These are phyloP conservation scores for Pythium phragmiticola DNA, from an alignment of 352 stramenopile species.

Conservation along the genomic window DNA sequence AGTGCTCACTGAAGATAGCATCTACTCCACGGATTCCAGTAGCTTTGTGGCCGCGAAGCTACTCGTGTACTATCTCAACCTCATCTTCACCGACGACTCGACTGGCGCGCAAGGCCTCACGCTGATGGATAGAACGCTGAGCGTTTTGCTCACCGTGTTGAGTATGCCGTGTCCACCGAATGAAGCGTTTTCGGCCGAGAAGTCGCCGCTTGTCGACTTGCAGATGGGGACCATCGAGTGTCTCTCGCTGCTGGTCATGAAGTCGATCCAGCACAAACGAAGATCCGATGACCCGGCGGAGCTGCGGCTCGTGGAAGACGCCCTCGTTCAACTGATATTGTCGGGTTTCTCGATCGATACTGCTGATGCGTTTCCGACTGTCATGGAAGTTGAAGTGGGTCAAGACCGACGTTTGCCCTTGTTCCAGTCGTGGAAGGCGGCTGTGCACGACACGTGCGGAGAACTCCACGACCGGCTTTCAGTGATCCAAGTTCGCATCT, in stretches of 20 bases:
- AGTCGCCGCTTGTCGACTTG: slow-evolving; percentile 51
- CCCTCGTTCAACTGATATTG: background rate
- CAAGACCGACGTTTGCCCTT: slow-evolving; percentile 2
- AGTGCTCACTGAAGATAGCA: background rate
- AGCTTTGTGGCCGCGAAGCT: slow-evolving; percentile 63
- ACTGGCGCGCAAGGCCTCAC: background rate
- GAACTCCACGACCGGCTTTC: background rate
- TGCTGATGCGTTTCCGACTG: background rate
- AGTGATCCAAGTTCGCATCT: slow-evolving; percentile 46
- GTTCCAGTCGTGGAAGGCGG: slow-evolving; percentile 39
- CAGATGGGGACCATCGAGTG: slow-evolving; percentile 75
- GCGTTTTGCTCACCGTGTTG: slow-evolving; percentile 50
- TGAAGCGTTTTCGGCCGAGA: slow-evolving; percentile 21
- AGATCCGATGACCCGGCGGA: background rate
- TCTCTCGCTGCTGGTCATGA: slow-evolving; percentile 42
- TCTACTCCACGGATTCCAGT: slow-evolving; percentile 9
- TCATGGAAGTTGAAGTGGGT: background rate
- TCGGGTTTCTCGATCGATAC: background rate
- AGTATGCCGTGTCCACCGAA: slow-evolving; percentile 33
- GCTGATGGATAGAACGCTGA: slow-evolving; percentile 22
- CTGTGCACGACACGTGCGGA: too few species aligned
- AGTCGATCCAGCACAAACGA: background rate
- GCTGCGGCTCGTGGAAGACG: background rate
- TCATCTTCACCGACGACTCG: slow-evolving; percentile 45
- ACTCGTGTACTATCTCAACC: slow-evolving; percentile 79